Evolutionary conservation across 2,329 filamentous ascomycete genomes (phyloP), one percentile per base, ranked within the genome.

Genomic region (Trichoderma semiorbis): DNA sequence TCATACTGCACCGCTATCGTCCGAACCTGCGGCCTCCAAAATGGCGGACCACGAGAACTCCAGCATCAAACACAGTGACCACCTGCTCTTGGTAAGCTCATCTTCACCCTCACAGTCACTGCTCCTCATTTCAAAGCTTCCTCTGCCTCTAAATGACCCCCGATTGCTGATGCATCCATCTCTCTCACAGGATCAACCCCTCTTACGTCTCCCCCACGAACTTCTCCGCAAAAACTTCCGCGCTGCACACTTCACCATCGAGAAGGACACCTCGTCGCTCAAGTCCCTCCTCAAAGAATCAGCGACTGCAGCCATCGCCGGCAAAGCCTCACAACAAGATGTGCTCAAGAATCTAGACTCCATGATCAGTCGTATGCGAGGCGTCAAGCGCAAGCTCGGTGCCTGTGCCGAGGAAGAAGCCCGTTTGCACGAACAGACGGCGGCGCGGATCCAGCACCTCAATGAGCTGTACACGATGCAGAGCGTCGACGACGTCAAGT

Each of bases 181-280:
- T 24, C 6, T 47, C 14, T 14, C 58, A 26, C 75, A 95, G 94
- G 96, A 99, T 79, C 95, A 98, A 88, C 92, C 95, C 5, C 92
- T 98, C 75, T 90, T 99, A 75, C 94, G 95, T 39, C 90, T 98
- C 26, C 96, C 96, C 21, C 92, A 95, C 82, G 96, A 98, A 80
- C 92, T 98, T 71, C 91, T 97, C 26, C 92, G 94, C 70, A 95
- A 96, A 81, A 98, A 97, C 83, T 97, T 98, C 83, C 96, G 97
- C 78, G 90, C 91, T 4, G 92, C 92, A 57, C 93, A 94, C 80
- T 90, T 92, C 78, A 85, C 89, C 74, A 89, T 94, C 80, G 93
- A 95, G 79, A 91, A 91, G 79, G 90, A 93, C 76, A 89, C 88
- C 73, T 85, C 86, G 21, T 85, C 85, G 63, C 83, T 94, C 74